A percentile compares a stretch with the other conserved stretches of the same genome.
These are phyloP conservation scores for Quercus alba DNA, from an alignment of 306 rosid species.

Conservation along the genomic window DNA sequence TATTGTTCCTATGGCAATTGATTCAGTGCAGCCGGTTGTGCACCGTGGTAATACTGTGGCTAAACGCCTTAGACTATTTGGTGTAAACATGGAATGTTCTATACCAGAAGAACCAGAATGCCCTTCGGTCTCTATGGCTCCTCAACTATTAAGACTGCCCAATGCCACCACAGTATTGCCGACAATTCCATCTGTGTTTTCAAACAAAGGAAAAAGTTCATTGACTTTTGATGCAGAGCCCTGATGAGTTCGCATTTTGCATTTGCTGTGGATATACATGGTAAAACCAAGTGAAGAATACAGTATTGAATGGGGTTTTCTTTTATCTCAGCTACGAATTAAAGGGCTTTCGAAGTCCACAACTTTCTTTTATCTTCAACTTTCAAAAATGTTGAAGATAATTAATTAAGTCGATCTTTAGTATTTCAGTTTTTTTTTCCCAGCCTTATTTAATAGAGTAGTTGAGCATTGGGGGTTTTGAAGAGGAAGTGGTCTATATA, in stretches of 20 bases:
- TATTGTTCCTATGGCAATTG: constrained; percentile 37
- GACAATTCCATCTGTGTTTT: constrained; percentile 40
- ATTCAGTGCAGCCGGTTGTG: constrained; percentile 40
- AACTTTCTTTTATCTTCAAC: background rate
- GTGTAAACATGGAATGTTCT: constrained; percentile 81
- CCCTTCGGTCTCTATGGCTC: constrained; percentile 22
- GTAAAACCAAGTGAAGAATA: constrained; percentile 30
- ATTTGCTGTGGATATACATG: constrained; percentile 13
- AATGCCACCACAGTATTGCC: constrained; percentile 29
- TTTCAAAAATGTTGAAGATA: no score
- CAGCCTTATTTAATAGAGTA: no score
- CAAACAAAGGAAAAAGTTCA: constrained; percentile 48
- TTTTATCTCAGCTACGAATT: constrained; percentile 7
- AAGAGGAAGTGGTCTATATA: constrained; percentile 7
- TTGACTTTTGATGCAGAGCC: constrained; percentile 55
- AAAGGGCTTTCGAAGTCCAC: constrained; percentile 21
- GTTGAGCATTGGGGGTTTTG: constrained; percentile 38
- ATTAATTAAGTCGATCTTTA: no score
- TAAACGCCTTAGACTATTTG: constrained; percentile 63
- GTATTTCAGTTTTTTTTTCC: no score
- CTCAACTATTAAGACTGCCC: constrained; percentile 40
- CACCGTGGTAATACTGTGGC: constrained; percentile 9
- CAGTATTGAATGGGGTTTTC: background rate
- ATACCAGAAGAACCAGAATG: constrained; percentile 33
- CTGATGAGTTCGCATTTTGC: constrained; percentile 25